Conservation (phyloP, 1,284 basidiomycete species). For the Malassezia furfur region DNA sequence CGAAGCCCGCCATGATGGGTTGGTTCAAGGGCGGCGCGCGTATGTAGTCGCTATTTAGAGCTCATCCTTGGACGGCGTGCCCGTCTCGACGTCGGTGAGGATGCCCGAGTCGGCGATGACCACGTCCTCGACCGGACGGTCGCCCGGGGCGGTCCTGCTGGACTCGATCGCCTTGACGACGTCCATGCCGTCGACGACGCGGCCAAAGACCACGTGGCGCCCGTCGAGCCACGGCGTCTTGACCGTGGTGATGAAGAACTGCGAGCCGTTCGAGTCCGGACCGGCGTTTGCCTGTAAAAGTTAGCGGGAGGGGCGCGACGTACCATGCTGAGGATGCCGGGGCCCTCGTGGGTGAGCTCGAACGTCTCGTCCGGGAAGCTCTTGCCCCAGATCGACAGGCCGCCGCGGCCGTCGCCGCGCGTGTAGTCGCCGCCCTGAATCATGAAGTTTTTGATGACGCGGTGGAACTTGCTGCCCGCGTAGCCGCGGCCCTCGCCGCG, state of each 20-base stretch:
- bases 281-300: slow-evolving; percentile 29
- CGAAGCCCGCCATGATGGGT: slow-evolving; percentile 25
- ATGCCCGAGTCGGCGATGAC: slow-evolving; percentile 36
- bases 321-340: slow-evolving; percentile 30
- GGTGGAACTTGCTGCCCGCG: slow-evolving; percentile 60
- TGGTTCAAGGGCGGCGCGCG: slow-evolving; percentile 42
- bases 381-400: slow-evolving; percentile 40
- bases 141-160: slow-evolving; percentile 32
- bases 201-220: slow-evolving; percentile 41
- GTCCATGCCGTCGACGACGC: slow-evolving; percentile 38
- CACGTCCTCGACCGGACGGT: slow-evolving; percentile 32
- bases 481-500: slow-evolving; percentile 63
- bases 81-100: slow-evolving; percentile 23
- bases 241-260: slow-evolving; percentile 47
- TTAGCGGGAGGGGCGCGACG: background rate
- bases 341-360: slow-evolving; percentile 35
- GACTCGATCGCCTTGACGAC: slow-evolving; percentile 40
- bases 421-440: slow-evolving; percentile 47
- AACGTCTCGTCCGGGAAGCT: slow-evolving; percentile 41
- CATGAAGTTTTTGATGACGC: slow-evolving; percentile 60
- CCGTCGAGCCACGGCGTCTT: slow-evolving; percentile 41
- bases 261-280: slow-evolving; percentile 51
- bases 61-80: slow-evolving; percentile 28
- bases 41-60: slow-evolving; percentile 24
- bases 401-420: slow-evolving; percentile 42